Evolutionary conservation across 164 flowering plant species (phyloP), one percentile per base, ranked within the genome.

Genomic region (Akebia trifoliata): DNA sequence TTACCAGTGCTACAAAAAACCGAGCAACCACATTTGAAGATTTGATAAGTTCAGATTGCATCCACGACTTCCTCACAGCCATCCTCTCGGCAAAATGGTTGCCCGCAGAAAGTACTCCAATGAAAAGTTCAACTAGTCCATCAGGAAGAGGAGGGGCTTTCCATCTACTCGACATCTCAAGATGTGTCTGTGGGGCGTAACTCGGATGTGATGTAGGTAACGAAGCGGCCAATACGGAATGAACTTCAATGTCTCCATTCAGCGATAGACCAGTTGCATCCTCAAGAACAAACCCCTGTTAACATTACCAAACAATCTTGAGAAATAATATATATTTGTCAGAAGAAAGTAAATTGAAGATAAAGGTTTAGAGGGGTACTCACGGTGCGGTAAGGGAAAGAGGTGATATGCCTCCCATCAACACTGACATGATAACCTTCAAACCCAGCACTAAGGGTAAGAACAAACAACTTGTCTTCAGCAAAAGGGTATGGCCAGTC

Each of bases 41-140:
- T 68, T 57, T 71, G 56, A 84, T 69, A 10, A 70, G 66, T n/a
- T 59, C 51, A 47, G 80, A 77, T 60, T 76, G 90, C 90, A 84
- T 84, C 90, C 90, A 84, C 12, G 90, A 77, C 64, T 78, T 81
- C 72, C 90, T 79, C 32, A 76, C 78, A 37, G 90, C 86, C 90
- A 84, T 84, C 28, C 90, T 68, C 74, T 76, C 76, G 54, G 74
- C 70, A 59, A 76, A 76, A 63, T 76, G 80, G 22, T 55, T 55
- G 15, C 59, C 59, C 11, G 59, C 59, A 40, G 59, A 55, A 42
- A 55, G 59, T 20, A 76, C 54, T 35, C 80, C 80, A 25, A 76
- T 68, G 44, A 76, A 73, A 46, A 76, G 65, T 26, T 73, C 66
- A 39, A 70, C 69, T 30, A 69, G 70, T 9, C 55, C 69, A 36